These are phyloP conservation scores for Fusarium staphyleae DNA, from an alignment of 2,329 filamentous ascomycete species.

Conservation along the genomic window DNA sequence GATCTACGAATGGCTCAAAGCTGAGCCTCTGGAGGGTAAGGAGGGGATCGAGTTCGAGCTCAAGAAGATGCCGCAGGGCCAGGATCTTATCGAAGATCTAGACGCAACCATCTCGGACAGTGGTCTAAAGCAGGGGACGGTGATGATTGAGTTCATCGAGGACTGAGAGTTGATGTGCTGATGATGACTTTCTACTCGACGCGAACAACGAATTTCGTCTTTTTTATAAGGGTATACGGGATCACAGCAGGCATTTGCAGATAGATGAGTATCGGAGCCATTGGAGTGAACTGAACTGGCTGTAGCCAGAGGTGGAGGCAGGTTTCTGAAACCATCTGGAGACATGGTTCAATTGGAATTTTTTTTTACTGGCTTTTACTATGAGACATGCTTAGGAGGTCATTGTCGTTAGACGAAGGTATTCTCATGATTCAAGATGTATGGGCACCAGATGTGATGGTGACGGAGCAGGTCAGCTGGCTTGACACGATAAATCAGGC, in stretches of 20 bases:
- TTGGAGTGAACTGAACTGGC: slow-evolving; percentile 31
- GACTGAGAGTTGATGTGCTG: slow-evolving; percentile 44
- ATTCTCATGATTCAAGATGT: slow-evolving; percentile 3
- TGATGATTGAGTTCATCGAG: slow-evolving; percentile 92
- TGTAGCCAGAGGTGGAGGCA: slow-evolving; percentile 14
- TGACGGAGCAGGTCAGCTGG: no score
- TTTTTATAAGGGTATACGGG: slow-evolving; percentile 21
- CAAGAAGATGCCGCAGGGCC: slow-evolving; percentile 77
- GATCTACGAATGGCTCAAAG: slow-evolving; percentile 97
- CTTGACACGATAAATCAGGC: no score
- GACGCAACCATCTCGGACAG: slow-evolving; percentile 79
- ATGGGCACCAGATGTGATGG: neutral
- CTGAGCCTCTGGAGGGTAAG: slow-evolving; percentile 82
- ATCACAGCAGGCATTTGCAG: slow-evolving; percentile 26
- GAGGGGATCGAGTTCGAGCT: slow-evolving; percentile 83
- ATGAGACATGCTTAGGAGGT: slow-evolving; percentile 19
- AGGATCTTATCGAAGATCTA: slow-evolving; percentile 80
- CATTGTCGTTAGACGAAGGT: slow-evolving; percentile 28
- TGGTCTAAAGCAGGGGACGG: slow-evolving; percentile 88
- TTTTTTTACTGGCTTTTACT: slow-evolving; percentile 13
- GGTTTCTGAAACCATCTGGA: slow-evolving; percentile 19
- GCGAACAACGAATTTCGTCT: slow-evolving; percentile 17
- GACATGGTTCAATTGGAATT: slow-evolving; percentile 15
- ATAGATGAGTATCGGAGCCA: slow-evolving; percentile 34
- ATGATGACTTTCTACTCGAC: neutral